Evolutionary conservation across 2,329 filamentous ascomycete genomes (phyloP).

Genomic region (Exophiala calicioides): DNA sequence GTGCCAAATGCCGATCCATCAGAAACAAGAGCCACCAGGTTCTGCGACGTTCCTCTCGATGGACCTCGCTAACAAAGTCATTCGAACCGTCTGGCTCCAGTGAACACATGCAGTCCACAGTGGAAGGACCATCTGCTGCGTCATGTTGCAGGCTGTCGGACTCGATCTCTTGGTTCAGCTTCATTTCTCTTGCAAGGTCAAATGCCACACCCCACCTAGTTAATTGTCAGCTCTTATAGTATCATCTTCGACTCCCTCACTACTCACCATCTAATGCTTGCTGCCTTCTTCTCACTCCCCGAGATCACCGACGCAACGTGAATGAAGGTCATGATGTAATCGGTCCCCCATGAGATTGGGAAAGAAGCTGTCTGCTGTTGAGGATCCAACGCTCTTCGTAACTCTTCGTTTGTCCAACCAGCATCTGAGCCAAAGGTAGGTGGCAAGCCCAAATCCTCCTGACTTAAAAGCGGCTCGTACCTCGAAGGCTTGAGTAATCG

Average conservation of each 20-base stretch:
- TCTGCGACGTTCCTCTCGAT: conserved; percentile 49
- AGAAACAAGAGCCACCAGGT: conserved; percentile 54
- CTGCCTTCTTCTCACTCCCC: conserved; percentile 29
- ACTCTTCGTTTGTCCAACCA: conserved; percentile 24
- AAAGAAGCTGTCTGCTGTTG: conserved; percentile 13
- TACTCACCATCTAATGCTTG: conserved; percentile 26
- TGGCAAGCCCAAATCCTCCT: conserved; percentile 30
- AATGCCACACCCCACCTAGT: conserved; percentile 26
- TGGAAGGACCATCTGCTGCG: conserved; percentile 5
- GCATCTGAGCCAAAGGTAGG: conserved; percentile 17
- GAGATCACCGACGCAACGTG: conserved; percentile 28
- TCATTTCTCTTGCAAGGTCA: conserved; percentile 27
- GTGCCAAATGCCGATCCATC: conserved; percentile 50
- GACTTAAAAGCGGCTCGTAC: conserved; percentile 30
- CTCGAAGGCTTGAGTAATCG: conserved; percentile 31
- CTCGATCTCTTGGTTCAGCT: conserved; percentile 27
- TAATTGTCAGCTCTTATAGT: conserved; percentile 5
- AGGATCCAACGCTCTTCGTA: conserved; percentile 20
- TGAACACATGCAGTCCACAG: conserved; percentile 50
- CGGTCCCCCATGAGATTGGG: conserved; percentile 25
- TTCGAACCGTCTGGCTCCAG: conserved; percentile 42
- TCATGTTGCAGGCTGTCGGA: conserved; percentile 14
- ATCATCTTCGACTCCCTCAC: not conserved
- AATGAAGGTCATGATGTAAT: conserved; percentile 29
- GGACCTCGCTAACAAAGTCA: conserved; percentile 46